Percentiles rank a stretch among this genome's conserved stretches.
Conservation (phyloP, 2,329 filamentous ascomycete species). For the Alternaria sp. region DNA sequence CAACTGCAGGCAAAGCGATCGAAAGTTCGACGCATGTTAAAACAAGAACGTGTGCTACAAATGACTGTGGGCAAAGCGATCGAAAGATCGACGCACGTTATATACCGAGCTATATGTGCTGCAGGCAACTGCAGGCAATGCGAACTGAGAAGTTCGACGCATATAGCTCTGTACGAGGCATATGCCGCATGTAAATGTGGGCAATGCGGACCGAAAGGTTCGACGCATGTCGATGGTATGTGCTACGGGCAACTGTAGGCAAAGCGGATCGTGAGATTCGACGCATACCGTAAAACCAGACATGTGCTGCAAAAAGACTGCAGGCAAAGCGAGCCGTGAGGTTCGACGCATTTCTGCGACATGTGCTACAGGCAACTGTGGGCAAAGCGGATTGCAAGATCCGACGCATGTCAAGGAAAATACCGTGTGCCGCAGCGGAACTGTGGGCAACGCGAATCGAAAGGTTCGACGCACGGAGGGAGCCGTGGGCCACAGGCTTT, state of each 20-base stretch:
- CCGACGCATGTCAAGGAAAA: background rate
- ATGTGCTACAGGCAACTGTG: background rate
- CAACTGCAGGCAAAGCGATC: too few species aligned
- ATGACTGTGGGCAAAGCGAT: background rate
- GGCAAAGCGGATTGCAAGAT: background rate
- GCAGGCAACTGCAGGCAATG: background rate
- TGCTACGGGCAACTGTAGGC: background rate
- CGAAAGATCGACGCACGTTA: background rate
- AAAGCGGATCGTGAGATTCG: background rate
- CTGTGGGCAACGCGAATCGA: background rate
- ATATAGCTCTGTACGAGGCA: too few species aligned
- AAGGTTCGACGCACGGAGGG: background rate
- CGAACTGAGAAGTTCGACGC: too few species aligned
- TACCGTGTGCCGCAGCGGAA: background rate
- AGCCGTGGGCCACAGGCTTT: background rate
- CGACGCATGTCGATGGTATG: background rate
- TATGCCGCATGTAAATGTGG: too few species aligned
- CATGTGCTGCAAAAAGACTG: too few species aligned
- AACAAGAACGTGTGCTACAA: background rate
- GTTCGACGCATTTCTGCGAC: too few species aligned
- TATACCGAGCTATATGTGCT: background rate
- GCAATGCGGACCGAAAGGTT: background rate
- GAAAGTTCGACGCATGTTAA: background rate
- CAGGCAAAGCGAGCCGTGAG: too few species aligned
- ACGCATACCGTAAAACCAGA: too few species aligned